phyloP scores from a whole-genome alignment of 2,329 filamentous ascomycete species.

The Aureobasidium melanogenum region DNA sequence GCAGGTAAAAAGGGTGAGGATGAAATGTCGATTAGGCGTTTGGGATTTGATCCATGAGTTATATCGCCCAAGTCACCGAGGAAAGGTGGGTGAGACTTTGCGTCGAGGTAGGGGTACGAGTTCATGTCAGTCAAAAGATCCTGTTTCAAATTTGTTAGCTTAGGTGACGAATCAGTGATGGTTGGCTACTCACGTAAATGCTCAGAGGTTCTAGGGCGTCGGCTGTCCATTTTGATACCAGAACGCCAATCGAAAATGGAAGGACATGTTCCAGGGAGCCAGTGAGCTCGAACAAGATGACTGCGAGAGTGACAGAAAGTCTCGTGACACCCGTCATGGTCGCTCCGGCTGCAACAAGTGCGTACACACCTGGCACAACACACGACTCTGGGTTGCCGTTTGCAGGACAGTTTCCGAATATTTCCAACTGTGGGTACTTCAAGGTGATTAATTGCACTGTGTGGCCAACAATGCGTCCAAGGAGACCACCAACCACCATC shows the following conservation, averaged over 20 bases:
- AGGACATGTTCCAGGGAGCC: constrained; percentile 92
- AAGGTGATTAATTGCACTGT: constrained; percentile 73
- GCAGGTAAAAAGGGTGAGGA: constrained; percentile 73
- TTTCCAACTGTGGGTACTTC: constrained; percentile 57
- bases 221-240: constrained; percentile 97
- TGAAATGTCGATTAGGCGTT: constrained; percentile 82
- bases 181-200: constrained; percentile 53
- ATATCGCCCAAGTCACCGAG: constrained; percentile 84
- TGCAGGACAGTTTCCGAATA: constrained; percentile 68
- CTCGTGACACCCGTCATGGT: constrained; percentile 98
- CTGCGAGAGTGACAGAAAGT: constrained; percentile 82
- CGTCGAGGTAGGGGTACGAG: constrained; percentile 93
- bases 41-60: constrained; percentile 62
- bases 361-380: constrained; percentile 94
- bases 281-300: constrained; percentile 93
- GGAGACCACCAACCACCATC: constrained; percentile 93
- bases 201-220: constrained; percentile 90
- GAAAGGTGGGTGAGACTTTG: constrained; percentile 86
- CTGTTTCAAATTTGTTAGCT: not conserved
- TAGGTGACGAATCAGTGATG: too few species aligned
- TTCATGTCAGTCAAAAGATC: constrained; percentile 96
- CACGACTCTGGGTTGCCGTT: constrained; percentile 64
- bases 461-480: constrained; percentile 83
- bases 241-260: constrained; percentile 82
- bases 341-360: constrained; percentile 84